These are phyloP conservation scores for Arthrinium puccinioides DNA, from an alignment of 2,329 filamentous ascomycete species.

Conservation along the genomic window DNA sequence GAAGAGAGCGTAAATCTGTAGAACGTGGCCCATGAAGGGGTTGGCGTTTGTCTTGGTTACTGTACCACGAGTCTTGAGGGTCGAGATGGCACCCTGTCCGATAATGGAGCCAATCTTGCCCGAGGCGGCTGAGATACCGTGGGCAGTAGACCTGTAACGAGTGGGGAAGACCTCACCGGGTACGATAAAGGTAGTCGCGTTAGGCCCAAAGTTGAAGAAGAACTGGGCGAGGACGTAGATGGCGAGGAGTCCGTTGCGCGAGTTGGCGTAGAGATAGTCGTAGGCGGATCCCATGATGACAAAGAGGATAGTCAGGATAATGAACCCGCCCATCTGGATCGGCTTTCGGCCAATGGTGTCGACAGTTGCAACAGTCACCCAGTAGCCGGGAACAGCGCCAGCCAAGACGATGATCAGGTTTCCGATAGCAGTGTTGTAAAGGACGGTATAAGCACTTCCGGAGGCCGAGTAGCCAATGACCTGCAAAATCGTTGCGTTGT, in stretches of 20 bases:
- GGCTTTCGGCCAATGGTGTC: slow-evolving; percentile 72
- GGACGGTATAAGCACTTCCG: slow-evolving; percentile 56
- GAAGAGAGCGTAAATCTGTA: slow-evolving; percentile 69
- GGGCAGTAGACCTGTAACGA: slow-evolving; percentile 48
- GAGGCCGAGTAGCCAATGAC: slow-evolving; percentile 63
- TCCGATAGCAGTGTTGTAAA: slow-evolving; percentile 69
- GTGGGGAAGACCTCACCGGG: slow-evolving; percentile 51
- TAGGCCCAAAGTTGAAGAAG: slow-evolving; percentile 54
- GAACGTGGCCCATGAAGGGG: slow-evolving; percentile 72
- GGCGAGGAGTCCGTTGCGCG: slow-evolving; percentile 44
- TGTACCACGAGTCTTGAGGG: slow-evolving; percentile 41
- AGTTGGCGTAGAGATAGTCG: slow-evolving; percentile 30
- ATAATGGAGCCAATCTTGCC: slow-evolving; percentile 52
- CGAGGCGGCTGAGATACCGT: slow-evolving; percentile 48
- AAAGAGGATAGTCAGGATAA: slow-evolving; percentile 49
- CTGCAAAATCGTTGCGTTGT: slow-evolving; percentile 65
- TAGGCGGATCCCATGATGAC: slow-evolving; percentile 58
- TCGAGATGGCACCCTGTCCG: slow-evolving; percentile 50
- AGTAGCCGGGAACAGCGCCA: slow-evolving; percentile 75
- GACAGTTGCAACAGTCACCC: slow-evolving; percentile 68
- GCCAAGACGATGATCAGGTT: slow-evolving; percentile 75
- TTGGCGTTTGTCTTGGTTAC: slow-evolving; percentile 23
- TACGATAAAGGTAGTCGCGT: slow-evolving; percentile 50
- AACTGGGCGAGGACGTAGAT: slow-evolving; percentile 51
- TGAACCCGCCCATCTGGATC: slow-evolving; percentile 62